phyloP scores from a whole-genome alignment of 2,329 filamentous ascomycete genomes.

The Cladosporium sp. region DNA sequence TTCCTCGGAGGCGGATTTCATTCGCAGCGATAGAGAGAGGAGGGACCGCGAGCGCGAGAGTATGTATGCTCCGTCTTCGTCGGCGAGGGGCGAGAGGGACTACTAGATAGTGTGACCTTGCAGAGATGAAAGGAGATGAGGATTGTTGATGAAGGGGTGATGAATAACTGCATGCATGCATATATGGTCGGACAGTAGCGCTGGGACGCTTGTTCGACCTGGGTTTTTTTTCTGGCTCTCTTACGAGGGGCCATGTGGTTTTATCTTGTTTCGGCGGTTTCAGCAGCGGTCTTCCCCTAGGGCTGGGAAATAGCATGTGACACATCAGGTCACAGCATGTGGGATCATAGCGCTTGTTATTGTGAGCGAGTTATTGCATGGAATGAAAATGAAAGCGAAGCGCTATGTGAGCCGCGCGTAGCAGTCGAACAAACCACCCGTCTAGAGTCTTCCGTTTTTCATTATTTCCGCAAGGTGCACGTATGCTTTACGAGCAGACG shows the following conservation, averaged over 20 bases:
- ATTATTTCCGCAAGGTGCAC: too few relatives aligned
- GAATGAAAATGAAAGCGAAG: not conserved
- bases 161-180: not conserved
- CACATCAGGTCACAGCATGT: not conserved
- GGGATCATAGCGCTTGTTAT: not conserved
- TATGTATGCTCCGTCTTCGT: conserved; percentile 20
- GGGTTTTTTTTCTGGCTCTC: not conserved
- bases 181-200: not conserved
- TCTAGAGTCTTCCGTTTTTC: too few relatives aligned
- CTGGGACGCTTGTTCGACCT: not conserved
- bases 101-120: not conserved
- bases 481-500: too few relatives aligned
- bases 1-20: conserved; percentile 30
- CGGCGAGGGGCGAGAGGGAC: not conserved
- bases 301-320: not conserved
- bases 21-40: conserved; percentile 30
- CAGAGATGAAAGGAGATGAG: not conserved
- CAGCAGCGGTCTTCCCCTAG: not conserved
- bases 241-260: not conserved
- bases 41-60: conserved; percentile 30
- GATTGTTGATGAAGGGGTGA: not conserved
- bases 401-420: not conserved
- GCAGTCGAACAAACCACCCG: too few relatives aligned
- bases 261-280: not conserved
- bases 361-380: not conserved